Evolutionary conservation across 805 yeast species (phyloP).

Genomic region (Naumovozyma dairenensis): DNA sequence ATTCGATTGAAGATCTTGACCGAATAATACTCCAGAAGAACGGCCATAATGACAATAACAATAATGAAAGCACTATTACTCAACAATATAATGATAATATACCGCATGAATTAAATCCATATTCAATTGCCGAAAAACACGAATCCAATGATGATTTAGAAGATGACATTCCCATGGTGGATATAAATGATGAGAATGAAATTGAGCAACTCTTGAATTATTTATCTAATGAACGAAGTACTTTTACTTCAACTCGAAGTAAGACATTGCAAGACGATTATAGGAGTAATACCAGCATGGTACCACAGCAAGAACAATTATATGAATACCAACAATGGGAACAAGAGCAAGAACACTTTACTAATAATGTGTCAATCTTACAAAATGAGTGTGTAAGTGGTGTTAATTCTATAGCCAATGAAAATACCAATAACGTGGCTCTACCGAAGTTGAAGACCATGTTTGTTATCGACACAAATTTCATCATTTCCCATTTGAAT

Average conservation of each 20-base stretch:
- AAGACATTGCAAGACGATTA: constrained; percentile 6
- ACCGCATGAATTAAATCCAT: too few species aligned
- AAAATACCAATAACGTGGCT: background rate
- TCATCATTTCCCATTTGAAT: constrained; percentile 57
- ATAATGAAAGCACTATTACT: too few species aligned
- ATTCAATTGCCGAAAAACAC: too few species aligned
- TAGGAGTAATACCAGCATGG: constrained; percentile 9
- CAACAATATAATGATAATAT: too few species aligned
- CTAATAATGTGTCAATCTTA: background rate
- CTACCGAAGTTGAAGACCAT: constrained; percentile 20
- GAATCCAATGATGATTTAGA: constrained; percentile 8
- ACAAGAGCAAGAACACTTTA: too few species aligned
- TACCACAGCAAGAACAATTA: background rate
- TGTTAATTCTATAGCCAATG: background rate
- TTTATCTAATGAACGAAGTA: constrained; percentile 23
- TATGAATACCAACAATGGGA: constrained; percentile 3
- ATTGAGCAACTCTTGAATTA: constrained; percentile 36
- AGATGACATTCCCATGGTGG: constrained; percentile 41
- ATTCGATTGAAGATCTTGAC: constrained; percentile 2
- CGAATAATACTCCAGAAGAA: background rate
- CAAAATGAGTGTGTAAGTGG: background rate
- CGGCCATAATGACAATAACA: background rate
- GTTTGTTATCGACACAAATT: constrained; percentile 76
- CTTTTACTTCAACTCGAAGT: background rate
- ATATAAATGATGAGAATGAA: constrained; percentile 38